Conservation (phyloP, 176 grass and related monocot genomes). For the maize (Zea mays) region Zm-B73-REFERENCE-NAM-5.0 NC_050096.1:230469501-230470000, state of each 20-base stretch:
- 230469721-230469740: neutral
- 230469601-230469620: slow-evolving; percentile 11
- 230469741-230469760: slow-evolving; percentile 9
- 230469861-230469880: neutral
- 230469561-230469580: slow-evolving; percentile 32
- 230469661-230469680: slow-evolving; percentile 24
- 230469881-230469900: neutral
- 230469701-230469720: neutral
- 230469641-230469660: neutral
- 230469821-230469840: neutral
- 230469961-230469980: neutral
- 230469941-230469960: neutral
- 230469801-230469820: too few species aligned
- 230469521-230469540: slow-evolving; percentile 28
- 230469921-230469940: neutral
- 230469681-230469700: neutral
- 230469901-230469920: neutral
- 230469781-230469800: too few species aligned
- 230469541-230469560: neutral
- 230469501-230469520: neutral
- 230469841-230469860: neutral
- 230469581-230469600: slow-evolving; percentile 11
- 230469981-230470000: neutral
- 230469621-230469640: slow-evolving; percentile 21
- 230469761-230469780: too few species aligned